phyloP scores from a whole-genome alignment of 2,329 filamentous ascomycete species.

The Hypoxylon sp. region DNA sequence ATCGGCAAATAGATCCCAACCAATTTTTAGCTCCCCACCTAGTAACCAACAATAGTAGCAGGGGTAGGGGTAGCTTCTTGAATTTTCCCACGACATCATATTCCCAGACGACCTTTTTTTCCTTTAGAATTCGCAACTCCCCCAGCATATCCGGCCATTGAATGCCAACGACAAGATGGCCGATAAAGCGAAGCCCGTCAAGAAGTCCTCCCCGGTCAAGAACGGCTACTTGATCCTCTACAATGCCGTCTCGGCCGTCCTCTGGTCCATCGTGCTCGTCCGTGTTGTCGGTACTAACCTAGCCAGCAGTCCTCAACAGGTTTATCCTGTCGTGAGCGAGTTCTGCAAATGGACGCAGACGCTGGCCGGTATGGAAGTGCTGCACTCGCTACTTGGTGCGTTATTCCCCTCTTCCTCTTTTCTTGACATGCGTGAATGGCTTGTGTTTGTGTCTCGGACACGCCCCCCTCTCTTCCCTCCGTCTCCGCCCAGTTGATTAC shows the following conservation, averaged over 20 bases:
- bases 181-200: slow-evolving; percentile 45
- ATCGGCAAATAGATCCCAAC: slow-evolving; percentile 17
- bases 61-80: slow-evolving; percentile 3
- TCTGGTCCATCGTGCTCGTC: slow-evolving; percentile 84
- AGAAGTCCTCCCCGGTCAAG: slow-evolving; percentile 63
- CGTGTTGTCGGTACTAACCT: slow-evolving; percentile 72
- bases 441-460: background rate
- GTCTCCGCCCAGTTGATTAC: slow-evolving; percentile 1
- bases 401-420: slow-evolving; percentile 19
- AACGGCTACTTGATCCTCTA: slow-evolving; percentile 85
- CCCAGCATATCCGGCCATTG: slow-evolving; percentile 7
- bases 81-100: slow-evolving; percentile 25
- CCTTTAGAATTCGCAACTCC: slow-evolving; percentile 10
- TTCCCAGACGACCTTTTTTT: background rate
- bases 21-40: slow-evolving; percentile 25
- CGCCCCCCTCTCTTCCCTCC: background rate
- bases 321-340: slow-evolving; percentile 73
- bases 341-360: slow-evolving; percentile 88
- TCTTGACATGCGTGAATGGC: background rate
- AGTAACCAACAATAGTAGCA: background rate
- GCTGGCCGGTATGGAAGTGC: slow-evolving; percentile 83
- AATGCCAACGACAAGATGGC: slow-evolving; percentile 42
- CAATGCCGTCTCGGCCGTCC: slow-evolving; percentile 81
- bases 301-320: slow-evolving; percentile 68
- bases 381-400: slow-evolving; percentile 83